phyloP scores from a whole-genome alignment of 1,284 basidiomycete species.

The Malassezia pachydermatis region DNA sequence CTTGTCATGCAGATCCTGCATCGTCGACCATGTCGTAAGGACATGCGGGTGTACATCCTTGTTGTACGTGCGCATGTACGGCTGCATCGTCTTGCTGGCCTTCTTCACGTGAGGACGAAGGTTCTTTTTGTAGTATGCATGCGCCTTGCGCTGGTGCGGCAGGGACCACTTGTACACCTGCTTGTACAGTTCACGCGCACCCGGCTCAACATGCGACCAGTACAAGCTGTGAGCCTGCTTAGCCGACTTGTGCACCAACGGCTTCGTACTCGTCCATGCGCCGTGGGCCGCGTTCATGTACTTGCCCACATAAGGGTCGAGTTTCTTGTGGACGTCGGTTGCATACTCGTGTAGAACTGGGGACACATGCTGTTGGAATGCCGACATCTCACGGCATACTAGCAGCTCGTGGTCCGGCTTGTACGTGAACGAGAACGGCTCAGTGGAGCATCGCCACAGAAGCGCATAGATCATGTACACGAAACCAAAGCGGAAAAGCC shows the following conservation, averaged over 20 bases:
- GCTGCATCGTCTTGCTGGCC: conserved; percentile 28
- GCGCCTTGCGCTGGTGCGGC: conserved; percentile 29
- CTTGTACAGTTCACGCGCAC: conserved; percentile 28
- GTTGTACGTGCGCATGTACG: conserved; percentile 34
- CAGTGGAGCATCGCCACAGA: conserved; percentile 36
- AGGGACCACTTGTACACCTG: conserved; percentile 24
- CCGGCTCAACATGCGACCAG: conserved; percentile 36
- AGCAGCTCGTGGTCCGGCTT: conserved; percentile 27
- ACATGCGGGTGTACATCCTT: conserved; percentile 44
- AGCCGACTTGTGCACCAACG: conserved; percentile 23
- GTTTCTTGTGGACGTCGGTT: conserved; percentile 19
- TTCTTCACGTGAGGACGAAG: conserved; percentile 37
- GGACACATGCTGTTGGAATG: conserved; percentile 27
- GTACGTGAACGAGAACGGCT: conserved; percentile 37
- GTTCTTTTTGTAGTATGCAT: conserved; percentile 33
- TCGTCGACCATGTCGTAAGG: conserved; percentile 23
- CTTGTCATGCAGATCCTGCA: conserved; percentile 21
- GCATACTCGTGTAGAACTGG: conserved; percentile 30
- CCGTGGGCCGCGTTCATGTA: conserved; percentile 15
- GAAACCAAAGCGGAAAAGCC: conserved; percentile 8
- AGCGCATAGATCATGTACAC: conserved; percentile 22
- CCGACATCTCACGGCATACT: conserved; percentile 36
- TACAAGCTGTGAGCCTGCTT: conserved; percentile 28
- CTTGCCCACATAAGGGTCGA: conserved; percentile 29
- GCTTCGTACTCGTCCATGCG: conserved; percentile 24